Base-by-base conservation (phyloP, 2,329 filamentous ascomycete species). In the Aspergillus brasiliensis region DNA sequence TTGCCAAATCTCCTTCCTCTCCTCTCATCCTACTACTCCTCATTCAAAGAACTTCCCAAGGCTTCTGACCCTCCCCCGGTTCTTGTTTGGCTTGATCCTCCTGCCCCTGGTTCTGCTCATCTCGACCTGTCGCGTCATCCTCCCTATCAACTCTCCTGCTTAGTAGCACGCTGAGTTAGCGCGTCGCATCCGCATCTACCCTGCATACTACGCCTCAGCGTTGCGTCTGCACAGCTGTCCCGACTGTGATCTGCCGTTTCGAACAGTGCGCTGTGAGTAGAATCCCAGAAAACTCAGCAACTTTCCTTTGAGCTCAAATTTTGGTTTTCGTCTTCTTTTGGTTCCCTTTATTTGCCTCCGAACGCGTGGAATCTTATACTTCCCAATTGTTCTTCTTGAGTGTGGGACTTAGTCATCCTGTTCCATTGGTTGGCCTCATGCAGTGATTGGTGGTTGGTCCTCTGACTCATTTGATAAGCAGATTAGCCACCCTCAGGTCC, bases 401-500 rank as follows among this genome's bases (percentile, higher is more conserved):
- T 27, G 10, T 25, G 44, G 27, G 27, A 15, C 46, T 49, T 17
- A 28, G 31, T 55, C 17, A 55, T 55, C 42, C 42, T 17, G 31
- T 56, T 40, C 38, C 51, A 58, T 60, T 57, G 47, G 48, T 60
- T 27, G 34, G 38, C 51, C 27, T 34, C 48, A 38, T 25, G 23
- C 37, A 56, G n/a, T 62, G 61, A 59, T 64, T 62, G 56, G 63
- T 47, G 53, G 56, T 47, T 51, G 53, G 52, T 34, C 46, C 19
- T 63, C 65, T 69, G 67, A 69, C 67, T 69, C 67, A 68, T 65
- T 57, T 62, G 62, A 63, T 64, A 53, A 54, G 31, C 53, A 61
- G 58, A 58, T 65, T 62, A 62, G 65, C 65, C 66, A 68, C 65
- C 62, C 23, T 19, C 49, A 48, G 25, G 37, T 37, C 42, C 54